Evolutionary conservation across 176 grass and related monocot genomes (phyloP), one percentile per base, ranked within the genome.

Genomic region (Miscanthus lutarioriparius): DNA sequence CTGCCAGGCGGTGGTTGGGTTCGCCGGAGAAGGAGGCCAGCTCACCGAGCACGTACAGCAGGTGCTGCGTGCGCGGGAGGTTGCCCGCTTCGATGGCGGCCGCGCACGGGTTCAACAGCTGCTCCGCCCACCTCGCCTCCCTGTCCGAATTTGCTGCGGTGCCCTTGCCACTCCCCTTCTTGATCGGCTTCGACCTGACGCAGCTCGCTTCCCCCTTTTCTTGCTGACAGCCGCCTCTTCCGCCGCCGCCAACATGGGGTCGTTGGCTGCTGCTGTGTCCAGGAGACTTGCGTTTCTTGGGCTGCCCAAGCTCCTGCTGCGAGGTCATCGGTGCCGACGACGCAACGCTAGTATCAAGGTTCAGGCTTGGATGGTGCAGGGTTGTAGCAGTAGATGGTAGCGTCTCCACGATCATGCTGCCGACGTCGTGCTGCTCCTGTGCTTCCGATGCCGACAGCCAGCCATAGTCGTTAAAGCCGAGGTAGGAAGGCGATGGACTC

Each of bases 81-180:
- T 99, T 96, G 70, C 87, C 88, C 0, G 84, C 75, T 75, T 99
- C 88, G 45, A 96, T 85, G 58, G 93, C 96, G 4, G 71, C 69
- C 38, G 88, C 91, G 88, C 93, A 99, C 48, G 90, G 91, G 58
- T 92, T 92, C 32, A 99, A 75, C 72, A 99, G 92, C 80, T 99
- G 91, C 84, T 99, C 96, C 19, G 96, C 96, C 96, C 96, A 99
- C 87, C 90, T 83, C 48, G 82, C 76, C 40, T 99, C 91, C 63
- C 82, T 69, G 78, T 84, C 80, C 44, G 69, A 72, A 10, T 62
- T 85, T 16, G 49, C 82, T 1, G 81, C 76, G n/a, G 72, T 33
- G 30, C 80, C 84, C 78, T 86, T 95, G 49, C 48, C 83, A 1
- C 86, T 36, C 22, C 76, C 84, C 72, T 76, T 91, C 75, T 84